Percentiles rank a stretch among this genome's conserved stretches.
Conservation (phyloP, 768 basidiomycete genomes). For the Kwoniella heveanensis region DNA sequence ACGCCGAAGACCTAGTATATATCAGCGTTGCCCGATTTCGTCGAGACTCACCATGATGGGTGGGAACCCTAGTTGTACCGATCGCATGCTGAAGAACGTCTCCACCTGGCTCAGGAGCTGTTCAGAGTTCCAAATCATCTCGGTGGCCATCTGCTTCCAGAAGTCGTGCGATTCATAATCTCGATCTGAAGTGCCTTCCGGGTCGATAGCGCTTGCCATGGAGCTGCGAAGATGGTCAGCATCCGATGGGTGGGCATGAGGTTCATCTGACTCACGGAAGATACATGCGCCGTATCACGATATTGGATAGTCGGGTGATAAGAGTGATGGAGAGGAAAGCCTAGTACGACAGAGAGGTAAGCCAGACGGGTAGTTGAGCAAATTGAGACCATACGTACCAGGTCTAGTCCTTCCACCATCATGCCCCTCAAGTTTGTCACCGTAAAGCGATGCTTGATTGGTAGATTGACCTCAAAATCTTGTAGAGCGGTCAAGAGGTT, state of each 20-base stretch:
- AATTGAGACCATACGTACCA: constrained; percentile 9
- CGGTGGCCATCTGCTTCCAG: constrained; percentile 20
- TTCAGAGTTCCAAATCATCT: constrained; percentile 23
- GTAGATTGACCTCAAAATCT: constrained; percentile 23
- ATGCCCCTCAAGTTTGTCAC: constrained; percentile 24
- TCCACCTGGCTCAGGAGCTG: constrained; percentile 25
- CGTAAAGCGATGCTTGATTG: constrained; percentile 22
- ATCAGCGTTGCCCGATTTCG: not conserved
- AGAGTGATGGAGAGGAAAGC: constrained; percentile 29
- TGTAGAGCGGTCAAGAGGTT: constrained; percentile 20
- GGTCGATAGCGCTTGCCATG: constrained; percentile 28
- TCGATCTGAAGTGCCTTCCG: constrained; percentile 13
- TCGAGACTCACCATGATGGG: constrained; percentile 23
- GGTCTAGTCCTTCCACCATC: constrained; percentile 28
- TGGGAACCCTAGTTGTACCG: constrained; percentile 20
- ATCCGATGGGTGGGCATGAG: not conserved
- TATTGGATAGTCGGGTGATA: constrained; percentile 24
- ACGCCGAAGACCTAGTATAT: constrained; percentile 21
- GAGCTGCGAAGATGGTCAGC: constrained; percentile 5
- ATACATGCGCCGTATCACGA: constrained; percentile 23
- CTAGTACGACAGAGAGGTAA: constrained; percentile 4
- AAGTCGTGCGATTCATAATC: constrained; percentile 8
- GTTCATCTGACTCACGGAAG: constrained; percentile 14
- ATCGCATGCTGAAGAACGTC: constrained; percentile 26
- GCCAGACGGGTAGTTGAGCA: not conserved